A percentile compares a stretch with the other conserved stretches of the same genome.
Conservation (phyloP, 1,284 basidiomycete genomes). For the Wolfiporia cocos region DNA sequence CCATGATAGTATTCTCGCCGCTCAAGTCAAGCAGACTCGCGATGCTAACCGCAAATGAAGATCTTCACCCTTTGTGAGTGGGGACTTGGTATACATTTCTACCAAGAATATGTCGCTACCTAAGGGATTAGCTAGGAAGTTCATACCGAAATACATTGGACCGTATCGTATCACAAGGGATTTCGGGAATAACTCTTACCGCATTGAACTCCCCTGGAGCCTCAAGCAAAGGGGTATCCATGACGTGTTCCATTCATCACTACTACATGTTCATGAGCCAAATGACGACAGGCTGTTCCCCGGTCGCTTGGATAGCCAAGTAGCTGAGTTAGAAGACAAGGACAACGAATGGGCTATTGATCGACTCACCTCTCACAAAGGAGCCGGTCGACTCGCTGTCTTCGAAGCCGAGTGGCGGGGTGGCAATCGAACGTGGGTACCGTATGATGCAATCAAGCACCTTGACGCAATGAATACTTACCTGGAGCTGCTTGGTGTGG, state of each 20-base stretch:
- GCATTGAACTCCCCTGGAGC: slow-evolving; percentile 20
- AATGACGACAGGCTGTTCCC: slow-evolving; percentile 27
- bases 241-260: slow-evolving; percentile 24
- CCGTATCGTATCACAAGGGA: slow-evolving; percentile 10
- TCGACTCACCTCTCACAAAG: slow-evolving; percentile 21
- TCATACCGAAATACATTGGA: slow-evolving; percentile 24
- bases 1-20: slow-evolving; percentile 6
- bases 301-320: slow-evolving; percentile 13
- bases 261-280: slow-evolving; percentile 21
- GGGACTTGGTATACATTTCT: slow-evolving; percentile 29
- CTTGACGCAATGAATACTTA: slow-evolving; percentile 19
- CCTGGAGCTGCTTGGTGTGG: slow-evolving; percentile 2
- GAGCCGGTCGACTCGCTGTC: slow-evolving; percentile 13
- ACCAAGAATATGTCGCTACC: slow-evolving; percentile 25
- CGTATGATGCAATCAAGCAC: slow-evolving; percentile 6
- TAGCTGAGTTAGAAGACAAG: slow-evolving; percentile 9
- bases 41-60: slow-evolving; percentile 6
- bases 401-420: slow-evolving; percentile 28
- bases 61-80: slow-evolving; percentile 8
- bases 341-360: slow-evolving; percentile 27
- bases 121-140: slow-evolving; percentile 17
- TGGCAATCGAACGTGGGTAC: slow-evolving; percentile 29
- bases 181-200: slow-evolving; percentile 11
- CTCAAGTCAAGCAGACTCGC: slow-evolving; percentile 5
- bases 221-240: slow-evolving; percentile 22